Percentiles rank a stretch among this genome's conserved stretches.
Conservation (phyloP, 331 rosid genomes). For the Telfairia occidentalis region DNA sequence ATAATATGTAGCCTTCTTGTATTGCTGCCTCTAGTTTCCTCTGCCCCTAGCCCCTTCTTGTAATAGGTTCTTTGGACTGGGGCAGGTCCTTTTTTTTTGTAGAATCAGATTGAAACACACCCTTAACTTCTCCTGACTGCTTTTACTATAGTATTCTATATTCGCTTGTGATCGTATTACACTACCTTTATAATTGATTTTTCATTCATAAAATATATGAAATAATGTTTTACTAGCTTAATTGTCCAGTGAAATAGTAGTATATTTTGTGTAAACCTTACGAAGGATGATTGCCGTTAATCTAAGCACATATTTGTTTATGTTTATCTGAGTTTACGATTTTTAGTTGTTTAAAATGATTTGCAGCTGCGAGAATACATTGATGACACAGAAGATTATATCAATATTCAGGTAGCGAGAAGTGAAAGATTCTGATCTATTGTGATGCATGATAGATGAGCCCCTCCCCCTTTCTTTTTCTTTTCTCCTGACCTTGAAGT, state of each 20-base stretch:
- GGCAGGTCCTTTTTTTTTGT: too few relatives aligned
- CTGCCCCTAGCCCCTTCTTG: too few relatives aligned
- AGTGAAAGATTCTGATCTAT: background rate
- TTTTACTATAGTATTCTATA: background rate
- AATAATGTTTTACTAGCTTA: background rate
- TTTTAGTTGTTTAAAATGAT: background rate
- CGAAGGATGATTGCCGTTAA: background rate
- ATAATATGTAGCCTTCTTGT: too few relatives aligned
- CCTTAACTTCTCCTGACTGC: background rate
- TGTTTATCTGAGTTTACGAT: background rate
- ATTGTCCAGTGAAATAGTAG: background rate
- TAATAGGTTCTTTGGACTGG: too few relatives aligned
- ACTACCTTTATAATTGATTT: background rate
- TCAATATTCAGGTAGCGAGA: conserved; percentile 61
- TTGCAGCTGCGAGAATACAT: conserved; percentile 72
- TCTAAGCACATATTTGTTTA: background rate
- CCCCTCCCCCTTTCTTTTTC: background rate
- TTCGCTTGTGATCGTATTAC: background rate
- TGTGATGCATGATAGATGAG: background rate
- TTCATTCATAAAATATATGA: background rate
- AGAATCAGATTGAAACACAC: background rate
- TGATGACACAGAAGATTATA: conserved; percentile 86
- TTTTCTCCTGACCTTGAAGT: conserved; percentile 13
- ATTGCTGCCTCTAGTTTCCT: too few relatives aligned
- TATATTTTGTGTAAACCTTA: background rate